A percentile compares a stretch with the other conserved stretches of the same genome.
Evolutionary conservation across 805 yeast genomes (phyloP).

Genomic region (Cyberlindnera xylosilytica): DNA sequence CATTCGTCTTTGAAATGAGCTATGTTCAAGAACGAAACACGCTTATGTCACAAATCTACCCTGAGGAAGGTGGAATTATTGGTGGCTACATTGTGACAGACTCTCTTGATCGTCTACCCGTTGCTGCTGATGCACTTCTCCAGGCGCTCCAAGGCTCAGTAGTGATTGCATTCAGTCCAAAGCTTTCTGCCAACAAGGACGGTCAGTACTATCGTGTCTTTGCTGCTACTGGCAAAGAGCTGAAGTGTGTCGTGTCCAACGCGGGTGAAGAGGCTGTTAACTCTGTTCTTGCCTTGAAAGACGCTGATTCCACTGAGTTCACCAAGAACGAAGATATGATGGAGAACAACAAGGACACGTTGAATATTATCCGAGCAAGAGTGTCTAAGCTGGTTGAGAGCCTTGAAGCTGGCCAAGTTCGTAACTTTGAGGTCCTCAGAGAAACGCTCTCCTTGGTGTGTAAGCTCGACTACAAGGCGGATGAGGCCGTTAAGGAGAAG

Average conservation of each 20-base stretch:
- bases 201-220: constrained; percentile 13
- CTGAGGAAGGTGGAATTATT: constrained; percentile 15
- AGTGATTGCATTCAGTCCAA: constrained; percentile 11
- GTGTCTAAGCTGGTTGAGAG: constrained; percentile 2
- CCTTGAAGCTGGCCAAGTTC: neutral
- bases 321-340: constrained; percentile 10
- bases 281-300: constrained; percentile 9
- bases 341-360: constrained; percentile 9
- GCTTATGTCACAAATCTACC: constrained; percentile 15
- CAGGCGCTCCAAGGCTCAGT: constrained; percentile 1
- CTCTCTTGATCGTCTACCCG: neutral
- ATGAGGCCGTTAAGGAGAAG: constrained; percentile 12
- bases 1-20: constrained; percentile 2
- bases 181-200: constrained; percentile 7
- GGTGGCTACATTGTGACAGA: constrained; percentile 13
- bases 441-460: constrained; percentile 20
- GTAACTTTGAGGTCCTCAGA: constrained; percentile 13
- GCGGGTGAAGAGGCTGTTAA: constrained; percentile 16
- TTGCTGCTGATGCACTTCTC: neutral
- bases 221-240: constrained; percentile 2
- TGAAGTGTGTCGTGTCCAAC: constrained; percentile 3
- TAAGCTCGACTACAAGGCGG: constrained; percentile 21
- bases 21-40: constrained; percentile 8
- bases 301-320: constrained; percentile 5
- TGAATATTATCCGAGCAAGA: constrained; percentile 7